Evolutionary conservation across 176 grass and related monocot genomes (phyloP).

Genomic region (Poa annua): DNA sequence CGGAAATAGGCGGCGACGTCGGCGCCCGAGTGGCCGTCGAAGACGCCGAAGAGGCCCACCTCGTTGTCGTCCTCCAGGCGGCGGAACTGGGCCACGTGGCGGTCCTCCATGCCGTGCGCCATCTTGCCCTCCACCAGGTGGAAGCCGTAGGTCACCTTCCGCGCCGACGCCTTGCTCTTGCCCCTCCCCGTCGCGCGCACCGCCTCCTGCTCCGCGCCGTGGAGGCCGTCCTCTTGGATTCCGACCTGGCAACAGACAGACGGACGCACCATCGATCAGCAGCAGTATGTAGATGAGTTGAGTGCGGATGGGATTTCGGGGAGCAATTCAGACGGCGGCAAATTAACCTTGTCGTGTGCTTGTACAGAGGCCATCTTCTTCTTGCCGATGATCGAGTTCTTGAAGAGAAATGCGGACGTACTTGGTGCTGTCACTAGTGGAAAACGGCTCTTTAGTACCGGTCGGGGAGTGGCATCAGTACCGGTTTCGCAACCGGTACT

Average conservation of each 20-base stretch:
- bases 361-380: conserved; percentile 7
- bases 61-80: conserved; percentile 55
- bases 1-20: conserved; percentile 63
- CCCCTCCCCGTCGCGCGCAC: conserved; percentile 40
- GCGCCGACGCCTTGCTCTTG: conserved; percentile 43
- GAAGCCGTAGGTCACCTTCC: conserved; percentile 64
- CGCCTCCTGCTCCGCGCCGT: neutral
- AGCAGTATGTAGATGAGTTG: neutral
- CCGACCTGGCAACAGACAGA: neutral
- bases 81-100: conserved; percentile 54
- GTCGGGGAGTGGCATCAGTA: too few relatives aligned
- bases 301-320: neutral
- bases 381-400: neutral
- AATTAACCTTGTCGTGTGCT: neutral
- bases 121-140: conserved; percentile 64
- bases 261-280: neutral
- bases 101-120: conserved; percentile 68
- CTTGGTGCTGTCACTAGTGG: neutral
- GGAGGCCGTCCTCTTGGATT: conserved; percentile 10
- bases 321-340: neutral
- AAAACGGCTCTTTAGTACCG: too few relatives aligned
- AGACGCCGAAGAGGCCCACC: conserved; percentile 73
- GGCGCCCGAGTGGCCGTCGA: conserved; percentile 62
- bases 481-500: too few relatives aligned
- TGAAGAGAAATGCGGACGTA: neutral